phyloP scores from a whole-genome alignment of 176 grass and related monocot species.

The Aegilops sharonensis region DNA sequence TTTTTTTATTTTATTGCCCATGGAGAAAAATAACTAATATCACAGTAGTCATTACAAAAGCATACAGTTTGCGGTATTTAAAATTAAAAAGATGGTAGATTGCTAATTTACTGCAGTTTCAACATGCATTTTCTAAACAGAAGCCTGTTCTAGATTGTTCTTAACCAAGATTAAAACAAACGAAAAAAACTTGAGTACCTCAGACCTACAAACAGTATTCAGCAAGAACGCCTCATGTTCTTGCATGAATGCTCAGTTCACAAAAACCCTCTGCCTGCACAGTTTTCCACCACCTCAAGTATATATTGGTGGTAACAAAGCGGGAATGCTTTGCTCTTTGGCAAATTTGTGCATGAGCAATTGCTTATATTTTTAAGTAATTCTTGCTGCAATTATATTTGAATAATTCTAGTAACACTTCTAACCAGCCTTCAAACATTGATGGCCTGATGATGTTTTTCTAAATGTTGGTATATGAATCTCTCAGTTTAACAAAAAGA shows the following conservation, averaged over 20 bases:
- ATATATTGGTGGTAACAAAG: neutral
- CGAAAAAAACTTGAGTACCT: neutral
- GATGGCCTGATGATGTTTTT: neutral
- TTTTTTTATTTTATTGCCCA: neutral
- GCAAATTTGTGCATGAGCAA: neutral
- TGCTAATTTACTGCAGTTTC: neutral
- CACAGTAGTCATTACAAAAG: neutral
- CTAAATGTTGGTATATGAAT: neutral
- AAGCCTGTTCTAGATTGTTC: neutral
- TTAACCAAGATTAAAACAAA: neutral
- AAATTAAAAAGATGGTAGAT: neutral
- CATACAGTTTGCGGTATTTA: neutral
- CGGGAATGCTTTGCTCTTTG: neutral
- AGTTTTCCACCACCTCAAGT: neutral
- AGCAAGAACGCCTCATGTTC: neutral
- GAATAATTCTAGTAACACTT: neutral
- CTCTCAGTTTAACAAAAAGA: neutral
- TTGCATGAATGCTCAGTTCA: neutral
- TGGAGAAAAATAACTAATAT: neutral
- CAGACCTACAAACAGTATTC: neutral
- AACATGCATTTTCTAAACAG: slow-evolving; percentile 1
- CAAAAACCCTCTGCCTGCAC: neutral
- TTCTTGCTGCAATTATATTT: neutral
- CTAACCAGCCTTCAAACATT: neutral
- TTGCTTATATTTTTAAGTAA: neutral